Evolutionary conservation across 2,329 filamentous ascomycete species (phyloP), one percentile per base, ranked within the genome.

Genomic region (Rhynchosporium graminicola): DNA sequence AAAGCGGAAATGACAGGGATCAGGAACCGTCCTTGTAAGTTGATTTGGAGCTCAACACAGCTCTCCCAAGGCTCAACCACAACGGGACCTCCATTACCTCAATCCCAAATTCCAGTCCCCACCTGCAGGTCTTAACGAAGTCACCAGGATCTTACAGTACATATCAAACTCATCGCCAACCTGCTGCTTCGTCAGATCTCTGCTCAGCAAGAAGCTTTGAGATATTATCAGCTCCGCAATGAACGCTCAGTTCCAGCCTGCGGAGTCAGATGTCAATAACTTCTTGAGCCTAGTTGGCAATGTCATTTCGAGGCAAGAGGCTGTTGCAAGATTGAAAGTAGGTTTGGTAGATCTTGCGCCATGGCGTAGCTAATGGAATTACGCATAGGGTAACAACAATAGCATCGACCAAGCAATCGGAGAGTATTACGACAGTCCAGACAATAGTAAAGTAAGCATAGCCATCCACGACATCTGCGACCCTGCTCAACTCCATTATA

Each of bases 401-500:
- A 79, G 81, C 67, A 68, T 80, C 40, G 76, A 82, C 50, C 73
- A 76, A 28, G 83, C 86, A 1, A 71, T 82, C 0, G 77, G 77
- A 61, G 80, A 85, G 59, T 86, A 77, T 67, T 83, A 80, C 57
- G 82, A 86, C 65, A 76, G 81, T 55, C 67, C 78, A 3, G 73
- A 74, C 13, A 68, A 61, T 54, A 70, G 66, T n/a, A 79, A 80
- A 74, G 78, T 79, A 71, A 47, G 60, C 40, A 57, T 13, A 57
- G 50, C 5, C 29, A 48, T 57, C 47, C 31, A 40, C 15, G 40
- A 36, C n/a, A 54, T 20, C 42, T 42, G 31, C 28, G n/a, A 43
- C 36, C n/a, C 61, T 47, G 43, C 64, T 68, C 33, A 66, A 45
- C 2, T 9, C 29, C 3, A 55, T 33, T 50, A 8, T 76, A 81